phyloP scores from a whole-genome alignment of 2,329 filamentous ascomycete genomes.

The Plectosphaerella plurivora region DNA sequence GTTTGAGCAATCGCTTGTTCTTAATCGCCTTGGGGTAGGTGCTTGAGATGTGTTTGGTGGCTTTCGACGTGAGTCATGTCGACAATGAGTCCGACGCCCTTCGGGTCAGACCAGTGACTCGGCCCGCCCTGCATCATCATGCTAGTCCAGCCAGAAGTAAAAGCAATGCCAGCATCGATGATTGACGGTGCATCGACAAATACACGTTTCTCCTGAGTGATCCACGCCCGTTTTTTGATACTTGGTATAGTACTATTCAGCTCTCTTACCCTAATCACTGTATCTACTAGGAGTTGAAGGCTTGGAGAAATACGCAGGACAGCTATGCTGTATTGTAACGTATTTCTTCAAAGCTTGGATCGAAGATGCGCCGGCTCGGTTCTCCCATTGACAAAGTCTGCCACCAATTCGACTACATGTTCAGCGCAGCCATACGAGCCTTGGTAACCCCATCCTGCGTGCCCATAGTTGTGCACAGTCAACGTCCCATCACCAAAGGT shows the following conservation, averaged over 20 bases:
- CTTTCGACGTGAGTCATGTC: too few relatives aligned
- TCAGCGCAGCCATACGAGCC: conserved; percentile 59
- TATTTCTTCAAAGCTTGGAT: not conserved
- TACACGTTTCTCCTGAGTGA: conserved; percentile 37
- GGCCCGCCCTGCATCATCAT: too few relatives aligned
- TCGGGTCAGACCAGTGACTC: too few relatives aligned
- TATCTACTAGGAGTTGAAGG: too few relatives aligned
- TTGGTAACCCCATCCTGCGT: conserved; percentile 20
- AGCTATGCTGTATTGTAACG: conserved; percentile 31
- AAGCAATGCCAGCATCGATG: too few relatives aligned
- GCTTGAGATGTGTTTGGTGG: too few relatives aligned
- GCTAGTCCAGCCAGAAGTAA: too few relatives aligned
- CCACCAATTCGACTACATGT: conserved; percentile 39
- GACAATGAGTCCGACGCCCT: too few relatives aligned
- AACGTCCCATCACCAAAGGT: conserved; percentile 6
- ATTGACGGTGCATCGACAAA: too few relatives aligned
- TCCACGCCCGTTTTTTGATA: conserved; percentile 39
- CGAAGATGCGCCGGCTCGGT: not conserved
- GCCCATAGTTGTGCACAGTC: conserved; percentile 22
- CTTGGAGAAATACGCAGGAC: conserved; percentile 24
- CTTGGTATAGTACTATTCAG: conserved; percentile 33
- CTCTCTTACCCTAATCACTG: too few relatives aligned
- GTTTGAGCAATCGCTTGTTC: too few relatives aligned
- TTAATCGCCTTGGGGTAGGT: too few relatives aligned
- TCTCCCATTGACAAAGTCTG: not conserved